Conservation (phyloP, 768 basidiomycete genomes). For the Pleurotus ostreatus region DNA sequence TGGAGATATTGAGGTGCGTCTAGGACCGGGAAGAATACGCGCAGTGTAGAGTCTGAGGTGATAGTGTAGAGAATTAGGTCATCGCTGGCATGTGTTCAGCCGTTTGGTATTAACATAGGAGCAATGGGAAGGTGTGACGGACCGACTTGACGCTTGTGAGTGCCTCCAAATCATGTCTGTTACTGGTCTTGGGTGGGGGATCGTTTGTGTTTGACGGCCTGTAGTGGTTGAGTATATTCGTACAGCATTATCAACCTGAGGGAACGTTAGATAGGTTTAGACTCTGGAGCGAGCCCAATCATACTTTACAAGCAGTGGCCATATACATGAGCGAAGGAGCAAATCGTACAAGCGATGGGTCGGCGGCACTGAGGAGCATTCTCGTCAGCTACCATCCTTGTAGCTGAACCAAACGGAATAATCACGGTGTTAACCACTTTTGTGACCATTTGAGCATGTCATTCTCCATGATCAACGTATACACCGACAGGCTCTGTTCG, state of each 20-base stretch:
- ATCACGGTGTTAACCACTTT: slow-evolving; percentile 71
- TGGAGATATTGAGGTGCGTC: slow-evolving; percentile 84
- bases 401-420: not conserved
- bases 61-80: slow-evolving; percentile 81
- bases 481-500: slow-evolving; percentile 57
- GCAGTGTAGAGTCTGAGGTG: slow-evolving; percentile 76
- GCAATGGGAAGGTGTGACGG: slow-evolving; percentile 9
- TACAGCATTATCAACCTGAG: slow-evolving; percentile 54
- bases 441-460: slow-evolving; percentile 80
- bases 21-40: slow-evolving; percentile 84
- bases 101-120: not conserved
- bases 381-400: slow-evolving; percentile 2
- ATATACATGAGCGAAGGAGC: slow-evolving; percentile 79
- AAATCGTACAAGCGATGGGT: slow-evolving; percentile 53
- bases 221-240: slow-evolving; percentile 71
- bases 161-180: slow-evolving; percentile 70
- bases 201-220: slow-evolving; percentile 60
- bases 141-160: slow-evolving; percentile 63
- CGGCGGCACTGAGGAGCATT: slow-evolving; percentile 34
- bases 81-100: slow-evolving; percentile 38
- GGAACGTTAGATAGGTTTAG: slow-evolving; percentile 1
- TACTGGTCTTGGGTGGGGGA: slow-evolving; percentile 74
- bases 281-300: slow-evolving; percentile 13
- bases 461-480: slow-evolving; percentile 75
- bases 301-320: slow-evolving; percentile 57